Evolutionary conservation across 2,329 filamentous ascomycete species (phyloP).

Genomic region (Pseudocercospora fuligena): DNA sequence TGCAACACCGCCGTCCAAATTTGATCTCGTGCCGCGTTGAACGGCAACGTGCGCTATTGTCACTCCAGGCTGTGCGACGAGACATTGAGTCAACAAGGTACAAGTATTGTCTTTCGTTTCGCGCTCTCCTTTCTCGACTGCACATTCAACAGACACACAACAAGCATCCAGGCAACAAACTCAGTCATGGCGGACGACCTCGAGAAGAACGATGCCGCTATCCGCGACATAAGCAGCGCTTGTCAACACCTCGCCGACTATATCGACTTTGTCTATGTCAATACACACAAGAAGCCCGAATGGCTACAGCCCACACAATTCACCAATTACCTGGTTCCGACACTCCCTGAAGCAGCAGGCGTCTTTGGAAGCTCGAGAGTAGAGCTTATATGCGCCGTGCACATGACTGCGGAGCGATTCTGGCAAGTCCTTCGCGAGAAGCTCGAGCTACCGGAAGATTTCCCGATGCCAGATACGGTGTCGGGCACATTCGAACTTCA

Average conservation of each 20-base stretch:
- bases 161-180: neutral
- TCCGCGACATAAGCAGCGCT: neutral
- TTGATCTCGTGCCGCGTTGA: neutral
- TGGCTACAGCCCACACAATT: neutral
- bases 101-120: neutral
- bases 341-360: neutral
- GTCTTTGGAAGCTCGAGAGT: neutral
- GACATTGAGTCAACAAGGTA: neutral
- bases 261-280: neutral
- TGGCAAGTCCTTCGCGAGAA: neutral
- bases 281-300: neutral
- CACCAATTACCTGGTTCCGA: slow-evolving; percentile 8
- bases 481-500: neutral
- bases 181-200: neutral
- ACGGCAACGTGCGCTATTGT: neutral
- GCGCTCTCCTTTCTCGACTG: neutral
- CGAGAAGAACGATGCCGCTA: neutral
- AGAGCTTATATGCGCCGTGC: neutral
- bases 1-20: neutral
- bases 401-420: neutral
- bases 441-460: neutral
- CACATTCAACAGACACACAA: neutral
- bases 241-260: neutral
- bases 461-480: neutral
- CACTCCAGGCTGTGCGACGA: neutral